These are phyloP conservation scores for Ettlia oleoabundans DNA, from an alignment of 139 green algal species.

Conservation along the genomic window DNA sequence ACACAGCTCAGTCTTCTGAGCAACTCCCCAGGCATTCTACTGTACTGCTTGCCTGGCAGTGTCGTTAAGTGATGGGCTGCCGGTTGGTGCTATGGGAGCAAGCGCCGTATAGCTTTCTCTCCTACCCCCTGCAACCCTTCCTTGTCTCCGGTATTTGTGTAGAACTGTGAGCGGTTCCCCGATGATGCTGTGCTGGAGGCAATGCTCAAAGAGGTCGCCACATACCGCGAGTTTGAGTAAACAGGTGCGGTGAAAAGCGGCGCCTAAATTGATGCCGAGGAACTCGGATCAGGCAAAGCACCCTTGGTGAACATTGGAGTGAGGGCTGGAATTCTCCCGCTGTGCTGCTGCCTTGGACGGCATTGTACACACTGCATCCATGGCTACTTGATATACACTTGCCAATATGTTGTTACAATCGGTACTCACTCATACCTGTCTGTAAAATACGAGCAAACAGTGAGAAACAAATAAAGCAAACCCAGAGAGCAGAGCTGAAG, in stretches of 20 bases:
- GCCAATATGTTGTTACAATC: neutral
- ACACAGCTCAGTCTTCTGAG: too few species aligned
- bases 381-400: too few species aligned
- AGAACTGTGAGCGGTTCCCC: constrained; percentile 14
- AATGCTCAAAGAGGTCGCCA: constrained; percentile 40
- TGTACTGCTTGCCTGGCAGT: too few species aligned
- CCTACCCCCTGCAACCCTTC: too few species aligned
- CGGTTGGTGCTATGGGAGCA: too few species aligned
- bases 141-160: neutral
- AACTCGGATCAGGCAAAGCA: too few species aligned
- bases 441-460: neutral
- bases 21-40: too few species aligned
- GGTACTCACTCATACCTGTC: neutral
- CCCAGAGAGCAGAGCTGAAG: neutral
- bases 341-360: neutral
- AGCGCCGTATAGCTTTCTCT: too few species aligned
- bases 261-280: too few species aligned
- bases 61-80: too few species aligned
- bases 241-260: too few species aligned
- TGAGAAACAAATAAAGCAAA: neutral
- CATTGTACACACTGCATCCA: too few species aligned
- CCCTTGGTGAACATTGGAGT: neutral
- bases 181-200: constrained; percentile 40
- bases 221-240: constrained; percentile 50
- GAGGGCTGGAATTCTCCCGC: neutral